Percentiles rank a stretch among this genome's conserved stretches.
Conservation (phyloP, 345 rosid species). For the Isatis tinctoria region DNA sequence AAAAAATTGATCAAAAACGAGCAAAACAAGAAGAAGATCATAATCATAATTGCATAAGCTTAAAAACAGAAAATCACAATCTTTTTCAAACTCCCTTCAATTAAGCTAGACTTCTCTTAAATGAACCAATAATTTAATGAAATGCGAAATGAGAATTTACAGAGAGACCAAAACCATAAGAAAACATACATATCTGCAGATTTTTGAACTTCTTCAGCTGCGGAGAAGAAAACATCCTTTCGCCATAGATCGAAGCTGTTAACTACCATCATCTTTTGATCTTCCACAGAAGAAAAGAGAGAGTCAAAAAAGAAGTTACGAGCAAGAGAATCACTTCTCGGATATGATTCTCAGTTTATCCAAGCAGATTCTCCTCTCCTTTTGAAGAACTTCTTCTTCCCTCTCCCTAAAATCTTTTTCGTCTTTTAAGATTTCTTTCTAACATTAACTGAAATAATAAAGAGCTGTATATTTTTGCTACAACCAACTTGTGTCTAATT, state of each 20-base stretch:
- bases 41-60: too few relatives aligned
- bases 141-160: not conserved
- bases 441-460: not conserved
- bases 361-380: not conserved
- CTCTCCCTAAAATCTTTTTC: not conserved
- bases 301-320: not conserved
- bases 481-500: not conserved
- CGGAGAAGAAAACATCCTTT: constrained; percentile 79
- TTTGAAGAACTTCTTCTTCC: not conserved
- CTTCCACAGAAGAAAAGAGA: constrained; percentile 20
- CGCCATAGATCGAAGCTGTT: constrained; percentile 84
- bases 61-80: too few relatives aligned
- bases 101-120: too few relatives aligned
- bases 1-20: too few relatives aligned
- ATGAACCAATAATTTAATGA: not conserved
- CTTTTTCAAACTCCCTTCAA: too few relatives aligned
- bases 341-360: not conserved
- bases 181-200: constrained; percentile 66
- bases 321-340: not conserved
- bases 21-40: too few relatives aligned
- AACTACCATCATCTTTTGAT: constrained; percentile 87
- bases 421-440: not conserved
- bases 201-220: constrained; percentile 91
- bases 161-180: not conserved
- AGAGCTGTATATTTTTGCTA: not conserved